Percentiles rank a stretch among this genome's conserved stretches.
Evolutionary conservation across 2,329 filamentous ascomycete genomes (phyloP).

Genomic region (Diplodia scrobiculata): DNA sequence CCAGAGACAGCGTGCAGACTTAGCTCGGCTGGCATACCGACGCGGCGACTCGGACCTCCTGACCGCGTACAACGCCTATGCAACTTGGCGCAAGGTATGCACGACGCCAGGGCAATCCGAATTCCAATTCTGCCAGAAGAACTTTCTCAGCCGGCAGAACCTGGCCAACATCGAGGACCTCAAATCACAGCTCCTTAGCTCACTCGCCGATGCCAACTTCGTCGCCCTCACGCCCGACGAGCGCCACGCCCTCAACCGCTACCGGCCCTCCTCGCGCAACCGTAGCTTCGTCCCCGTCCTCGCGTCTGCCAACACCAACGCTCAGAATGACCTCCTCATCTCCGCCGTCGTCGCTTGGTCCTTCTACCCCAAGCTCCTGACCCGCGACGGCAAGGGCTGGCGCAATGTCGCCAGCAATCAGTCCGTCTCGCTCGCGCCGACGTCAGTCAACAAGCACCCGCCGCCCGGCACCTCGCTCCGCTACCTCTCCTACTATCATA

Average conservation of each 20-base stretch:
- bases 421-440: slow-evolving; percentile 80
- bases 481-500: slow-evolving; percentile 94
- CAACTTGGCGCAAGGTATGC: slow-evolving; percentile 82
- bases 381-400: slow-evolving; percentile 81
- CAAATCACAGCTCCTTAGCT: slow-evolving; percentile 85
- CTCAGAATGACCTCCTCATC: slow-evolving; percentile 75
- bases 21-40: slow-evolving; percentile 75
- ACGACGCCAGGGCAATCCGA: slow-evolving; percentile 71
- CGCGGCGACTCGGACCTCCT: slow-evolving; percentile 87
- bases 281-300: slow-evolving; percentile 85
- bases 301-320: slow-evolving; percentile 71
- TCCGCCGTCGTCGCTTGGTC: slow-evolving; percentile 86
- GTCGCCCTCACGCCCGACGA: slow-evolving; percentile 74
- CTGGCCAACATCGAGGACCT: slow-evolving; percentile 91
- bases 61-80: slow-evolving; percentile 91
- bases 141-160: slow-evolving; percentile 87
- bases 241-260: slow-evolving; percentile 66
- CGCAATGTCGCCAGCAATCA: slow-evolving; percentile 94
- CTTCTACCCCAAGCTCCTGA: slow-evolving; percentile 91
- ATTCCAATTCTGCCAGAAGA: slow-evolving; percentile 89
- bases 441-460: slow-evolving; percentile 76
- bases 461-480: slow-evolving; percentile 56
- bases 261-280: slow-evolving; percentile 66
- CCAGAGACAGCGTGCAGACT: slow-evolving; percentile 77
- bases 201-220: slow-evolving; percentile 82